A percentile compares a stretch with the other conserved stretches of the same genome.
phyloP scores from a whole-genome alignment of 305 asterid genomes.

The Rubia tinctorum region DNA sequence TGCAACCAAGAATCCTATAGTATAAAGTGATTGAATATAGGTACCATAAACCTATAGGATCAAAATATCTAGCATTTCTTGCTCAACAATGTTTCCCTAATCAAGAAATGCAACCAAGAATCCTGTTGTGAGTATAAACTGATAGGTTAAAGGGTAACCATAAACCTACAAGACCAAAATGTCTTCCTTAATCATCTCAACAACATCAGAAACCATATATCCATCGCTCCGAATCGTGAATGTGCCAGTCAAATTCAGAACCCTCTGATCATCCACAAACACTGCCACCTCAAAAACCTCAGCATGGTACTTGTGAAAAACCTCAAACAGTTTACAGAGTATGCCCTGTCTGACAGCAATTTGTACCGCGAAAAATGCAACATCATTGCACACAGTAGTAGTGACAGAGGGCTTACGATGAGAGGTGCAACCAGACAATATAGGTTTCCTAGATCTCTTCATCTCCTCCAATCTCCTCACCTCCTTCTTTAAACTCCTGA shows the following conservation, averaged over 20 bases:
- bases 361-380: slow-evolving; percentile 51
- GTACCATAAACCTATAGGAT: neutral
- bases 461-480: slow-evolving; percentile 41
- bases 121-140: neutral
- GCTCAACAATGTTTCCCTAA: neutral
- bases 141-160: neutral
- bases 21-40: neutral
- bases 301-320: slow-evolving; percentile 46
- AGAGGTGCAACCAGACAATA: slow-evolving; percentile 25
- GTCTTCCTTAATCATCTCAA: slow-evolving; percentile 47
- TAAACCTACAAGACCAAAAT: slow-evolving; percentile 30
- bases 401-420: slow-evolving; percentile 31
- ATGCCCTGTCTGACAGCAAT: slow-evolving; percentile 36
- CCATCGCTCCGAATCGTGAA: slow-evolving; percentile 34
- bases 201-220: slow-evolving; percentile 22
- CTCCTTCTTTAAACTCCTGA: slow-evolving; percentile 49
- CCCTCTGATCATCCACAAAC: slow-evolving; percentile 34
- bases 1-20: slow-evolving; percentile 5
- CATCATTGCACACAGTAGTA: slow-evolving; percentile 30
- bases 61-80: neutral
- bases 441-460: slow-evolving; percentile 31
- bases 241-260: slow-evolving; percentile 45
- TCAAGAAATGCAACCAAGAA: slow-evolving; percentile 11
- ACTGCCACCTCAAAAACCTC: slow-evolving; percentile 61
- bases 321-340: slow-evolving; percentile 33